Percentiles rank a stretch among this genome's conserved stretches.
Conservation (phyloP, 192 early-diverging fungal species). For the Gryganskiella cystojenkinii region DNA sequence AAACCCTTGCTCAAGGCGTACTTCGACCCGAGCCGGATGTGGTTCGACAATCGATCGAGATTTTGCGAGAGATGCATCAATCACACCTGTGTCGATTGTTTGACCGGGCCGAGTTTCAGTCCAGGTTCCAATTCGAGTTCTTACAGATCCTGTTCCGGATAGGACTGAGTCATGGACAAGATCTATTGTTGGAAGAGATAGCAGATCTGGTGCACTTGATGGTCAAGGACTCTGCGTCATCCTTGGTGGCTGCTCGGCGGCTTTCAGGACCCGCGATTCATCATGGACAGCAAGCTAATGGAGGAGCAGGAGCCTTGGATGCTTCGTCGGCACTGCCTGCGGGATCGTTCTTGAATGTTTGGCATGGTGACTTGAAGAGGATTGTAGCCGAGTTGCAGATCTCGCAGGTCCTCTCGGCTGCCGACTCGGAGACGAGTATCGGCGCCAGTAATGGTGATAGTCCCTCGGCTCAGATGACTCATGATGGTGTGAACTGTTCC, state of each 20-base stretch:
- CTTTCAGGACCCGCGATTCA: neutral
- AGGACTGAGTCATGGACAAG: constrained; percentile 25
- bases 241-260: too few species aligned
- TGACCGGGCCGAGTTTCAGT: constrained; percentile 35
- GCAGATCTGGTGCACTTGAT: constrained; percentile 28
- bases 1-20: constrained; percentile 27
- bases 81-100: constrained; percentile 36
- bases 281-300: neutral
- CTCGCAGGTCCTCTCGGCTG: constrained; percentile 9
- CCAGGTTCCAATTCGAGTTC: constrained; percentile 32
- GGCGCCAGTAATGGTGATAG: neutral
- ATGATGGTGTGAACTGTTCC: neutral
- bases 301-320: neutral
- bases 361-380: constrained; percentile 37
- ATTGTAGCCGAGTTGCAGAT: constrained; percentile 31
- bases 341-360: constrained; percentile 27
- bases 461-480: neutral
- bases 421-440: neutral
- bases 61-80: constrained; percentile 16
- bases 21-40: constrained; percentile 34
- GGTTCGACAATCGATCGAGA: constrained; percentile 38
- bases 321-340: too few species aligned
- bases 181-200: constrained; percentile 44
- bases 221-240: constrained; percentile 12
- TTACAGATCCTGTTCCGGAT: constrained; percentile 31